Base-by-base conservation (phyloP, 2,329 filamentous ascomycete genomes). In the Lecanicillium sp. region DNA sequence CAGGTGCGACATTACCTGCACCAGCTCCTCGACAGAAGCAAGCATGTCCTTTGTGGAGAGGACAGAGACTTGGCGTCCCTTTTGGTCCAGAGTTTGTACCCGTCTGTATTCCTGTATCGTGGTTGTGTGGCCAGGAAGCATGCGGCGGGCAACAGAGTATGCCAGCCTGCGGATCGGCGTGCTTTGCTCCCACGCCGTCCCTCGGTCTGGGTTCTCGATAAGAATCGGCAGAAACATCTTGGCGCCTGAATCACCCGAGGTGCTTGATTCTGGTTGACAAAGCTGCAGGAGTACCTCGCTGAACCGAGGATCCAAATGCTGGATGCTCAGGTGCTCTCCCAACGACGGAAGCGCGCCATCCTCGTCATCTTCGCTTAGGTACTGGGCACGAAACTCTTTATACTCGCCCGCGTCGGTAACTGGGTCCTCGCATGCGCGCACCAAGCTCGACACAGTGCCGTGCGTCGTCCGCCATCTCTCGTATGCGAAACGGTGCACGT, bases 211-310 rank as follows among this genome's bases (percentile, higher is more conserved):
- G 41, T 68, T 71, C 45, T 82, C 78, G 9, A 79, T 60, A 0
- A 87, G 56, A 17, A 81, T 66, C 0, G 81, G 79, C 1, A 88
- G 66, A 53, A 82, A 89, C 11, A 86, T 68, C 29, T 69, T 59
- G 11, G 60, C 50, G 1, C 46, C 42, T 3, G 56, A 44, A 3
- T 40, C 41, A 7, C 18, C 6, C 17, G 12, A 8, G 6, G 14
- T 37, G 29, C 5, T 48, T 28, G 15, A 33, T 33, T 2, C 43
- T 19, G 2, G 27, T 29, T 36, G 29, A 13, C 44, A 44, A 32
- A 62, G 33, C 35, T 64, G 59, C 2, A 66, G 36, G 10, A 62
- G 36, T 6, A 66, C 41, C 42, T 68, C 64, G 1, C 61, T 65
- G 29, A 65, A 41, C 28, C 63, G 53, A 0, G 64, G 62, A 29